Conservation (phyloP, 306 rosid genomes). For the Vigna hirtella region DNA sequence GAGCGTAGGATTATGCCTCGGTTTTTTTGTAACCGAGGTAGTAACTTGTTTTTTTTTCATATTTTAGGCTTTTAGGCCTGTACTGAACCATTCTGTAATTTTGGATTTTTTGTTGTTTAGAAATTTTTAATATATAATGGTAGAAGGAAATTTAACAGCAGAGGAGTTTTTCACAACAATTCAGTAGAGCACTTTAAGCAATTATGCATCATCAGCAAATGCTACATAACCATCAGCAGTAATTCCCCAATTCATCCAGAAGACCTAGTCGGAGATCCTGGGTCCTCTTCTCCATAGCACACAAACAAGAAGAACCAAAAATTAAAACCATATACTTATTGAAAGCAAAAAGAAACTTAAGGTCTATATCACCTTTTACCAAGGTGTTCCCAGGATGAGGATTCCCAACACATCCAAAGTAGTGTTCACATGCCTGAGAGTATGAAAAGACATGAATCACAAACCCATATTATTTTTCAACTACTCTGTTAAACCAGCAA, state of each 20-base stretch:
- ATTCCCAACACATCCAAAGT: constrained; percentile 42
- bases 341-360: constrained; percentile 43
- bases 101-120: too few species aligned
- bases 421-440: constrained; percentile 45
- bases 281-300: not conserved
- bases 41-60: too few species aligned
- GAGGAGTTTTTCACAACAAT: too few species aligned
- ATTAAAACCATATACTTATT: constrained; percentile 6
- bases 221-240: too few species aligned
- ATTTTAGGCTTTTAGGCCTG: too few species aligned
- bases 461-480: constrained; percentile 48
- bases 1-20: too few species aligned
- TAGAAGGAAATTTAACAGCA: too few species aligned
- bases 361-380: constrained; percentile 37
- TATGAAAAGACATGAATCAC: constrained; percentile 34
- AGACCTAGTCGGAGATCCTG: not conserved
- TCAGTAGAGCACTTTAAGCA: too few species aligned
- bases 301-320: not conserved
- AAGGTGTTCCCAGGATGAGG: constrained; percentile 30
- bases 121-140: too few species aligned
- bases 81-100: too few species aligned
- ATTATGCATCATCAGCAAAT: too few species aligned
- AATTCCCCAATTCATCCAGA: not conserved
- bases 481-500: constrained; percentile 44
- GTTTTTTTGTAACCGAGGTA: too few species aligned